Evolutionary conservation across 257 asterid genomes (phyloP), one percentile per base, ranked within the genome.

Genomic region (Nicotiana attenuata): DNA sequence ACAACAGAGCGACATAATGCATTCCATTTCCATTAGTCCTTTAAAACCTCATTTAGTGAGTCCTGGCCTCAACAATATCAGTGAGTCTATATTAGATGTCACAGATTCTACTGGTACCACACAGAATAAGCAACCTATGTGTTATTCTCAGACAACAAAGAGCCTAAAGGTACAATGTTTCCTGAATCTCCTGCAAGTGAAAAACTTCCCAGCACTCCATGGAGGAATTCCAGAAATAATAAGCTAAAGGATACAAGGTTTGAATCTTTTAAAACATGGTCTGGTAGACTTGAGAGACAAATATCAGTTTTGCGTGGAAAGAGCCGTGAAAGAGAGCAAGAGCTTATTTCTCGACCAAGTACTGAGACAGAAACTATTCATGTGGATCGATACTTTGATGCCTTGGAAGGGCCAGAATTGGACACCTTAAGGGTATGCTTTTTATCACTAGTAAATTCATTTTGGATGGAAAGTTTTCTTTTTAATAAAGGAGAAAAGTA

Each of bases 241-340:
- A 81, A 85, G 55, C 81, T 86, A 22, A 89, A 87, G 78, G 94
- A 94, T 38, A 82, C 78, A 31, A 87, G 94, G 65, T 94, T 84
- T 31, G 92, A 94, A 81, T 87, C 96, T 47, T 92, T 93, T 92
- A 94, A 91, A 85, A 93, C 97, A 65, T 92, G 97, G 96, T 93
- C 97, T 0, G 97, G 96, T 3, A 87, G 83, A 81, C 90, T 92
- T 10, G 98, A 94, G 89, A 87, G 96, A 24, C 94, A 94, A 41
- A 3, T 92, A 15, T 88, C 97, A 24, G 85, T 84, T 50, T 65
- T 93, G 45, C 87, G 90, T 0, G 91, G 97, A 41, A 88, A 76
- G 83, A 80, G 22, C 20, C 79, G 67, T 11, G 92, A 91, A 61
- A 45, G 52, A 19, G 85, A 80, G 61, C 83, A 78, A 41, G 89